Base-by-base conservation (phyloP, 345 rosid species). In the Dovyalis caffra region DNA sequence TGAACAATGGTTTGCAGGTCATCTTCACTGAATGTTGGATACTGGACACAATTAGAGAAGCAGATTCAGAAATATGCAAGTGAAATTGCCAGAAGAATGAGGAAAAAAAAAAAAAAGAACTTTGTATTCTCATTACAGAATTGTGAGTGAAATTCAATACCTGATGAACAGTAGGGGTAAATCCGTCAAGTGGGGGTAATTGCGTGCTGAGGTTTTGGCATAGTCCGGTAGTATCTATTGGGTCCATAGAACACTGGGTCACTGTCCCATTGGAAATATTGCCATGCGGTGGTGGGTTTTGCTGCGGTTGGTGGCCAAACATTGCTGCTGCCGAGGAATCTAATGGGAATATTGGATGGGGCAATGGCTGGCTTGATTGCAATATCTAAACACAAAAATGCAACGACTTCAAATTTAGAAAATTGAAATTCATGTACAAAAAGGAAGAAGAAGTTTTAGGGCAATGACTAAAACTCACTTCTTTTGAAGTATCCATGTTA, bases 1-100 rank as follows among this genome's bases (percentile, higher is more conserved):
- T 88, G 91, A 69, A 93, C 92, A 66, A 95, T 74, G 74, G 87
- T 86, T 67, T 89, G 96, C 71, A 95, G 81, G 72, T 95, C 97
- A 75, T 88, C 96, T 67, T 87, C 93, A 34, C 86, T 79, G 76
- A 89, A 88, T 66, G 81, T 77, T 80, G 81, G 83, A 64, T 74
- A 83, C 94, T 92, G 83, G 35, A 81, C 37, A 74, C 12, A 76
- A 66, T 57, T 8, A 15, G 72, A 43, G 21, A 34, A 56, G 31
- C 45, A 77, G 12, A n/a, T 66, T 74, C 45, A 74, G 70, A 43
- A 8, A 35, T 0, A 21, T 14, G 43, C 37, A 8, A 37, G 10
- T 2, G 31, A 25, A 15, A 6, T 43, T 12, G 63, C 6, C 9
- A n/a, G n/a, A n/a, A n/a, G n/a, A n/a, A 26, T 8, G 23, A 34